These are phyloP conservation scores for Diaporthe sp. DNA, from an alignment of 2,329 filamentous ascomycete genomes.

Conservation along the genomic window DNA sequence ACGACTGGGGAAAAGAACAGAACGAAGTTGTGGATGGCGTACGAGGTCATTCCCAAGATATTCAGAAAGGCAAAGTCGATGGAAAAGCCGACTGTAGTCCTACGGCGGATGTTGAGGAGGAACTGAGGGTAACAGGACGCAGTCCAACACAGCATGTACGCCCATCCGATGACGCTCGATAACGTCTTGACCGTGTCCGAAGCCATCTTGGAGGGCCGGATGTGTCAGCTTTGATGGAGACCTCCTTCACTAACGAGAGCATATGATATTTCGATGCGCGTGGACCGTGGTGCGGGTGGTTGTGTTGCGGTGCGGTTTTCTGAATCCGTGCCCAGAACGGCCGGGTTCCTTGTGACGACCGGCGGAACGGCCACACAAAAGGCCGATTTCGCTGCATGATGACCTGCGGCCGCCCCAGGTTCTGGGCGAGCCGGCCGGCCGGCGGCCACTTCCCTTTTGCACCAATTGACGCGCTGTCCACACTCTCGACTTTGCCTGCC, in stretches of 20 bases:
- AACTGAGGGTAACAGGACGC: conserved; percentile 23
- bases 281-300: neutral
- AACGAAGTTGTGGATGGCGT: conserved; percentile 14
- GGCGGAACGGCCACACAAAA: neutral
- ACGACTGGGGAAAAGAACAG: conserved; percentile 9
- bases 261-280: neutral
- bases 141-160: conserved; percentile 29
- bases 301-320: neutral
- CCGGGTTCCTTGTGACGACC: neutral
- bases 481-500: too few species aligned
- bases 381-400: conserved; percentile 3
- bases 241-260: neutral
- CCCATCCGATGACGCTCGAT: conserved; percentile 26
- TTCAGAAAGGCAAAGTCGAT: conserved; percentile 28
- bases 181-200: conserved; percentile 7
- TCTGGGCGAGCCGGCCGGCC: conserved; percentile 5
- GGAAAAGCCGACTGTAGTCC: conserved; percentile 20
- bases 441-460: neutral
- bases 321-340: neutral
- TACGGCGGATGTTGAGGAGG: conserved; percentile 27
- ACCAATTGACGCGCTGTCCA: neutral
- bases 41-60: conserved; percentile 24
- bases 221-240: neutral
- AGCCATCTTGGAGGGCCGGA: neutral
- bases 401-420: neutral